Base-by-base conservation (phyloP, 306 rosid species). In the Elaeagnus macrophylla region DNA sequence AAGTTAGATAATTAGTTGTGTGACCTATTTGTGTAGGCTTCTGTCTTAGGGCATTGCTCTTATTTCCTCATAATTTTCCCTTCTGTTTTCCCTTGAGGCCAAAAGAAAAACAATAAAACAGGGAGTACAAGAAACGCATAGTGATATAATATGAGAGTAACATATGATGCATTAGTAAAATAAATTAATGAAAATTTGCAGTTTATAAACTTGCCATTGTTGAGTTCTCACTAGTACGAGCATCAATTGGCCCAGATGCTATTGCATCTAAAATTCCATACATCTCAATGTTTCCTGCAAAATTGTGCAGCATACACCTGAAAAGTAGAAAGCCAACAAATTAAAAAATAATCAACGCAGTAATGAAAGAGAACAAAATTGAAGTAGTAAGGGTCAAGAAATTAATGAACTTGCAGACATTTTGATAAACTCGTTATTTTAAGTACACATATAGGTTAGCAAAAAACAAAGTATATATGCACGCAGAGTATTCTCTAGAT, bases 231-330 rank as follows among this genome's bases (percentile, higher is more conserved):
- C 97, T 89, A 64, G 51, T 67, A 35, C 78, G 78, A 54, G 95
- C 97, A 44, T 85, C 86, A 67, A 89, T 61, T 57, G 95, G 97
- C 55, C 97, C 95, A 56, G 95, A 80, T 58, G 85, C 86, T 71
- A 89, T 64, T 4, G 89, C 72, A 56, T 85, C 93, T 65, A 89
- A 70, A 67, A 80, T 55, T 39, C 95, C 97, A 54, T 85, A 85
- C 97, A 89, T 89, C 78, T 85, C 93, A 57, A 79, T 41, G 12
- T 89, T 85, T 75, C 93, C 97, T 32, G 97, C 95, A 67, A 89
- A 85, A 62, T 89, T 89, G 80, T 89, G 97, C 68, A 89, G 82
- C 97, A 89, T 89, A 64, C 97, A 85, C 97, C 93, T 89, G 95
- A 45, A 61, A 25, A 61, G 57, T 57, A 73, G 51, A 67, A 70